These are phyloP conservation scores for Coemansia sp. DNA, from an alignment of 192 early-diverging fungal species.

Conservation along the genomic window DNA sequence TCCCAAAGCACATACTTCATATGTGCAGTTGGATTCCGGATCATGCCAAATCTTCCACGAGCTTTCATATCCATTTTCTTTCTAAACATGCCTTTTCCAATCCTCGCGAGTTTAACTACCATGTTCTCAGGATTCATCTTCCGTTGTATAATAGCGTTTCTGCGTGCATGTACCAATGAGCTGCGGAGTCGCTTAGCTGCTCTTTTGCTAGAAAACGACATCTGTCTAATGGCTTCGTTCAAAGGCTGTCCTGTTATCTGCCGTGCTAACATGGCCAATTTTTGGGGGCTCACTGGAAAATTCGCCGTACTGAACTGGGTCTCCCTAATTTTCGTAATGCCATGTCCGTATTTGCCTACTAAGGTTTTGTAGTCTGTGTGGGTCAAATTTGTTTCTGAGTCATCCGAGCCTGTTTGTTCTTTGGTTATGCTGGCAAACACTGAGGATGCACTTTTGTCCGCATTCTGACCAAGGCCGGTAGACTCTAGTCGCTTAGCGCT, in stretches of 20 bases:
- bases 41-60: constrained; percentile 73
- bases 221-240: constrained; percentile 73
- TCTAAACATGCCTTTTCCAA: constrained; percentile 79
- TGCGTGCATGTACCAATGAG: constrained; percentile 67
- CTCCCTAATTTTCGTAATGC: constrained; percentile 21
- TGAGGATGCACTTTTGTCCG: constrained; percentile 22
- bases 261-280: constrained; percentile 68
- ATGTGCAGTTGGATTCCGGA: constrained; percentile 74
- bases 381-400: too few species aligned
- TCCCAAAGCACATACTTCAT: constrained; percentile 82
- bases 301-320: constrained; percentile 56
- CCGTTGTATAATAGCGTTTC: constrained; percentile 65
- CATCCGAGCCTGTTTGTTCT: not conserved
- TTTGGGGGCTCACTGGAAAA: constrained; percentile 70
- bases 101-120: constrained; percentile 73
- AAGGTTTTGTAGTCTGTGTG: constrained; percentile 6
- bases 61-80: constrained; percentile 77
- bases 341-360: constrained; percentile 20
- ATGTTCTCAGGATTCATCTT: constrained; percentile 63
- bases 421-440: constrained; percentile 10
- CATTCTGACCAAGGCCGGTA: not conserved
- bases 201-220: constrained; percentile 73
- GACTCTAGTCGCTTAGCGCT: not conserved
- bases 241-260: constrained; percentile 66
- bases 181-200: constrained; percentile 62